Evolutionary conservation across 805 yeast species (phyloP).

Genomic region (Cyberlindnera lachancei): DNA sequence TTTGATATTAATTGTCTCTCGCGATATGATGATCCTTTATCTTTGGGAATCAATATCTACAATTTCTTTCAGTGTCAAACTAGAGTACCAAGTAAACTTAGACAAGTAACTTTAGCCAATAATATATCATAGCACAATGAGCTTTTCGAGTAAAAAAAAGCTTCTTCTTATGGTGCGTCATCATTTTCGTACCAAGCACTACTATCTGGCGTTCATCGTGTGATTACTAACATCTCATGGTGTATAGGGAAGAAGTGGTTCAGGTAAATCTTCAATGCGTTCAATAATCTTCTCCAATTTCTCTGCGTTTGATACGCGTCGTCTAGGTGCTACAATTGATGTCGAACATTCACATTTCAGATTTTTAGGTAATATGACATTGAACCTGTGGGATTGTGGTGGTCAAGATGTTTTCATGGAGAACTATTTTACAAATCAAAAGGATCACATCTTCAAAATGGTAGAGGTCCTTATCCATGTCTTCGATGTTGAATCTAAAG

Average conservation of each 20-base stretch:
- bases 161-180: constrained; percentile 57
- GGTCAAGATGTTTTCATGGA: constrained; percentile 97
- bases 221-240: constrained; percentile 8
- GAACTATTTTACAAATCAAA: constrained; percentile 79
- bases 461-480: constrained; percentile 95
- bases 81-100: too few relatives aligned
- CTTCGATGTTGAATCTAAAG: constrained; percentile 90
- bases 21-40: too few relatives aligned
- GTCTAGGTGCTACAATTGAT: constrained; percentile 95
- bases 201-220: too few relatives aligned
- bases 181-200: too few relatives aligned
- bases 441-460: constrained; percentile 89
- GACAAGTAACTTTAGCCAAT: too few relatives aligned
- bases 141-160: constrained; percentile 44
- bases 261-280: constrained; percentile 97
- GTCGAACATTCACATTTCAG: constrained; percentile 96
- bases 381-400: constrained; percentile 97
- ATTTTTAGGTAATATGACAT: constrained; percentile 89
- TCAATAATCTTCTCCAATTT: constrained; percentile 93
- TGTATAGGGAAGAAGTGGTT: constrained; percentile 87
- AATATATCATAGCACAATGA: too few relatives aligned
- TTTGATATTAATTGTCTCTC: too few relatives aligned
- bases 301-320: constrained; percentile 91
- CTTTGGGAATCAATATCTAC: too few relatives aligned
- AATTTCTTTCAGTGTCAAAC: too few relatives aligned